Conservation (phyloP, 23 red algal genomes). For the Gracilaria gracilis region DNA sequence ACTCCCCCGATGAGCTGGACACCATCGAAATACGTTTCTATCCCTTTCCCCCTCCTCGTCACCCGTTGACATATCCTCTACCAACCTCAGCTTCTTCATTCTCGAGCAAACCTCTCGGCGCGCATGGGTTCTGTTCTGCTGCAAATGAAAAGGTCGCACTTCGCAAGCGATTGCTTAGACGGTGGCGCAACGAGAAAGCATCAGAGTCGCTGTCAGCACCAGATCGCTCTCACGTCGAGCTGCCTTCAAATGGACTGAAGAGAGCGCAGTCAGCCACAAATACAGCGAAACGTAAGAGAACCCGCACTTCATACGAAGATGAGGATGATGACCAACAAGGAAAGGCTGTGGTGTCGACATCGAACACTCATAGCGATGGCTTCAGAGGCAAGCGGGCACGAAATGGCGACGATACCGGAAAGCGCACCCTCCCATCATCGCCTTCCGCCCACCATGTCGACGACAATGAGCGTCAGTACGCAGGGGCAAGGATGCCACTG, state of each 20-base stretch:
- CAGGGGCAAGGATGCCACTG: background rate
- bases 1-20: background rate
- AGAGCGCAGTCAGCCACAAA: background rate
- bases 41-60: conserved; percentile 20
- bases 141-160: background rate
- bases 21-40: conserved; percentile 17
- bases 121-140: background rate
- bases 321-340: background rate
- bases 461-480: background rate
- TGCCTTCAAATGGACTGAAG: background rate
- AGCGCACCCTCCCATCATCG: background rate
- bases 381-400: background rate
- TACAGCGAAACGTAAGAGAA: background rate
- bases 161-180: conserved; percentile 2
- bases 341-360: background rate
- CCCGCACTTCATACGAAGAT: background rate
- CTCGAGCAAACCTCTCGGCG: background rate
- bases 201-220: background rate
- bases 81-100: conserved; percentile 1
- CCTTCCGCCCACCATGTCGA: background rate
- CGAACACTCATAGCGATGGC: background rate
- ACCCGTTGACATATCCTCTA: conserved; percentile 11
- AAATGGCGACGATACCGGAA: background rate
- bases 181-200: background rate
- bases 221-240: background rate